These are phyloP conservation scores for Neurospora sp. DNA, from an alignment of 495 filamentous ascomycete genomes.

Conservation along the genomic window DNA sequence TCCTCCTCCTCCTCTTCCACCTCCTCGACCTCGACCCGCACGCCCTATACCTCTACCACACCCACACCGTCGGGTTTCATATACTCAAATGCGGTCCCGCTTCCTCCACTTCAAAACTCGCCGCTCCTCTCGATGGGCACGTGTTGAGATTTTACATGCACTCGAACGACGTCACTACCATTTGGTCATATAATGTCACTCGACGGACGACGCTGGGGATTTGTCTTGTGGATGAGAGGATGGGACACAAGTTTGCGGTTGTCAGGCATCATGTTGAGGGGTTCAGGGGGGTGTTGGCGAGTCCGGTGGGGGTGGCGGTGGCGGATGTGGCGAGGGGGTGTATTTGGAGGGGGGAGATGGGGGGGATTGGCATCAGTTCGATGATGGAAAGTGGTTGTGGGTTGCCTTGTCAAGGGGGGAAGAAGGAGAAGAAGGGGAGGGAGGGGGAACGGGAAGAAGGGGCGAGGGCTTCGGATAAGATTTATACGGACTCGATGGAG, in stretches of 20 bases:
- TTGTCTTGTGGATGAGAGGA: background rate
- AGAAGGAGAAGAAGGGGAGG: background rate
- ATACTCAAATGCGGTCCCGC: background rate
- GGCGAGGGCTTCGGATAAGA: background rate
- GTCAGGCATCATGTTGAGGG: background rate
- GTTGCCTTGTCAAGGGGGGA: background rate
- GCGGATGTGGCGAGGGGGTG: background rate
- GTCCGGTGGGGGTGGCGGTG: background rate
- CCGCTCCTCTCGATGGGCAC: background rate
- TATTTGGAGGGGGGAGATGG: background rate
- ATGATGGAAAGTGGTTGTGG: background rate
- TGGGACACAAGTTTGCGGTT: background rate
- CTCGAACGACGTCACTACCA: background rate
- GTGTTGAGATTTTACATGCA: background rate
- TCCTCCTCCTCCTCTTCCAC: background rate
- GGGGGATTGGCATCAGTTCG: background rate
- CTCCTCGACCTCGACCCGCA: background rate
- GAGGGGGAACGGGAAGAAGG: background rate
- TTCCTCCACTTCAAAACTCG: background rate
- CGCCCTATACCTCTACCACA: background rate
- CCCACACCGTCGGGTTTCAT: background rate
- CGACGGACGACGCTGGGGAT: background rate
- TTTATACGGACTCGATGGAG: background rate
- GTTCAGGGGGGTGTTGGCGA: background rate
- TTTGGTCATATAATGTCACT: background rate